Base-by-base conservation (phyloP, 208 protist genomes). In the Trypanosoma cruzi region DNA sequence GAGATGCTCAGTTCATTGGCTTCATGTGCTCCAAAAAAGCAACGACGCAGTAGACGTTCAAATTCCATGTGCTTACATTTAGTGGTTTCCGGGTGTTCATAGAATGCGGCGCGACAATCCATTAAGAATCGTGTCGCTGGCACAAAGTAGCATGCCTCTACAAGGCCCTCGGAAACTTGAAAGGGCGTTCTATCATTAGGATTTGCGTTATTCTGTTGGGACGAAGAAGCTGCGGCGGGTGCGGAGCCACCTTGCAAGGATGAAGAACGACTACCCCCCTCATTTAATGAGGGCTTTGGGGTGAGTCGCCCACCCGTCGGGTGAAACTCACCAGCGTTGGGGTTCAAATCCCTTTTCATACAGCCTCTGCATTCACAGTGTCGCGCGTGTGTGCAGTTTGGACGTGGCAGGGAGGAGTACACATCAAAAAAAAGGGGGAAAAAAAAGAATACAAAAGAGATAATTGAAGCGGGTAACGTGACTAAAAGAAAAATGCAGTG, bases 61-160 rank as follows among this genome's bases (percentile, higher is more conserved):
- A 75, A 75, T 31, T 68, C 69, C 50, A 75, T 28, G 13, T 75
- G 69, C 42, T 64, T 67, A 46, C 48, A 75, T 28, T 40, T 1
- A 60, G n/a, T 31, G 14, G 44, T 37, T 32, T 37, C 54, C 3
- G 61, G 26, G 31, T 63, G 61, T 10, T 68, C 37, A 32, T 56
- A 75, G 36, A 75, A 75, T 44, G 59, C 54, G 8, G 42, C n/a
- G 1, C 61, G 36, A 56, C 60, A 75, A 3, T 75, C 29, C 61
- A 75, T 32, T 26, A 75, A 37, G 8, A 11, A 31, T 20, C 52
- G 69, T 28, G 37, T 61, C 2, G 57, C 54, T 22, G 62, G 53
- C 10, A 63, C 26, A 36, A 58, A 68, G 54, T 48, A 55, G 26
- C 16, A 24, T 48, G 59, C 34, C 40, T 66, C 68, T 0, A 52